Conservation (phyloP, 2,329 filamentous ascomycete species). For the Botrytis sinoallii region DNA sequence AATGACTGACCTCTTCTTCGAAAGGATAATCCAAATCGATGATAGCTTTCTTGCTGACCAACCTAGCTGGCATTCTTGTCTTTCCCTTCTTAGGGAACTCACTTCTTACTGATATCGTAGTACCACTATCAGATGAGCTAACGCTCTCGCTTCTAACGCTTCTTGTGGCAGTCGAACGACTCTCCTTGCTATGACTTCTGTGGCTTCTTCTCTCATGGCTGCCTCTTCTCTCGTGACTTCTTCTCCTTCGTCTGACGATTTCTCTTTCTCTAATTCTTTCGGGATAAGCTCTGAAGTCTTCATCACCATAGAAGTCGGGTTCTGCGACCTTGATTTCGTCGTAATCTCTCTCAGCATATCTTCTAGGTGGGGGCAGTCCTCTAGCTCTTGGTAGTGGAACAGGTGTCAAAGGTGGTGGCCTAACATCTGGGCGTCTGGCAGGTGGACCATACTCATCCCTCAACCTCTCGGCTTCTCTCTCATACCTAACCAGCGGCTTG, state of each 20-base stretch:
- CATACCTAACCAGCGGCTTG: conserved; percentile 54
- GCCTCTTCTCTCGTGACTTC: conserved; percentile 32
- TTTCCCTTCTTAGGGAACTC: conserved; percentile 81
- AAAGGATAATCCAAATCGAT: conserved; percentile 84
- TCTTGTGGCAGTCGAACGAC: conserved; percentile 27
- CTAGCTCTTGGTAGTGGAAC: conserved; percentile 66
- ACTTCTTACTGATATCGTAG: conserved; percentile 48
- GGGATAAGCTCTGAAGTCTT: conserved; percentile 63
- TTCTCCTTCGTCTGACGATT: conserved; percentile 47
- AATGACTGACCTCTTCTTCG: conserved; percentile 69
- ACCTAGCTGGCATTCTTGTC: conserved; percentile 77
- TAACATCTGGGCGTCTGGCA: conserved; percentile 44
- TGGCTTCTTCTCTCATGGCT: conserved; percentile 33
- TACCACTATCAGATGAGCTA: conserved; percentile 45
- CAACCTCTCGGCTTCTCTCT: conserved; percentile 37
- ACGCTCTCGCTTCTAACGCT: conserved; percentile 41
- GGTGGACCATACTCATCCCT: conserved; percentile 61
- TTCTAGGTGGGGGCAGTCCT: conserved; percentile 57
- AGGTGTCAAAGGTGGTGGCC: conserved; percentile 48
- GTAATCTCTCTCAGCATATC: conserved; percentile 54
- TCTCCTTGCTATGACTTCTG: conserved; percentile 33
- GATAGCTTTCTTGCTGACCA: conserved; percentile 78
- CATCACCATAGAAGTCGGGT: conserved; percentile 66
- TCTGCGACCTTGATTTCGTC: conserved; percentile 69
- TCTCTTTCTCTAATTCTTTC: conserved; percentile 62